Conservation (phyloP, 129 eudicot species). For the Tagetes patula region DNA sequence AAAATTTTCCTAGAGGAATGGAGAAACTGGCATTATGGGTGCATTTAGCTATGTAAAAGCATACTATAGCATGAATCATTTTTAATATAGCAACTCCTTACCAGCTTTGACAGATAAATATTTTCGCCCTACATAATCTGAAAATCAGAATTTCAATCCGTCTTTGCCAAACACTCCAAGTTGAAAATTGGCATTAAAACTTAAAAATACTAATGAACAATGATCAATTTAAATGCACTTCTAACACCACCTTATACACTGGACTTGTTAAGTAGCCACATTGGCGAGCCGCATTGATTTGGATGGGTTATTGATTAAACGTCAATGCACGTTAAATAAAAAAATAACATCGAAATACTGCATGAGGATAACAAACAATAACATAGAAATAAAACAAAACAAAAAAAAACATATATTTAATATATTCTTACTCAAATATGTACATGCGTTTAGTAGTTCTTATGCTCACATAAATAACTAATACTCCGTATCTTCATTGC, state of each 20-base stretch:
- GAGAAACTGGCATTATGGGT: not conserved
- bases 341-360: too few relatives aligned
- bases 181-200: not conserved
- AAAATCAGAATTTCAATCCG: constrained; percentile 2
- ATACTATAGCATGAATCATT: not conserved
- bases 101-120: not conserved
- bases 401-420: not conserved
- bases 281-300: too few relatives aligned
- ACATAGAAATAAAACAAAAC: not conserved
- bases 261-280: not conserved
- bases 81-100: not conserved
- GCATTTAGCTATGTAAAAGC: not conserved
- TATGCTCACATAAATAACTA: not conserved
- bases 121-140: not conserved
- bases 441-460: not conserved
- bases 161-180: not conserved
- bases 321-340: too few relatives aligned
- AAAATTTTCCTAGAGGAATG: not conserved
- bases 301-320: too few relatives aligned
- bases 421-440: not conserved
- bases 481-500: not conserved
- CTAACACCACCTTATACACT: not conserved
- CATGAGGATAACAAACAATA: constrained; percentile 6
- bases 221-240: not conserved
- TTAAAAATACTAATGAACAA: not conserved